These are phyloP conservation scores for Leishmania amazonensis DNA, from an alignment of 208 protist genomes.

Conservation along the genomic window DNA sequence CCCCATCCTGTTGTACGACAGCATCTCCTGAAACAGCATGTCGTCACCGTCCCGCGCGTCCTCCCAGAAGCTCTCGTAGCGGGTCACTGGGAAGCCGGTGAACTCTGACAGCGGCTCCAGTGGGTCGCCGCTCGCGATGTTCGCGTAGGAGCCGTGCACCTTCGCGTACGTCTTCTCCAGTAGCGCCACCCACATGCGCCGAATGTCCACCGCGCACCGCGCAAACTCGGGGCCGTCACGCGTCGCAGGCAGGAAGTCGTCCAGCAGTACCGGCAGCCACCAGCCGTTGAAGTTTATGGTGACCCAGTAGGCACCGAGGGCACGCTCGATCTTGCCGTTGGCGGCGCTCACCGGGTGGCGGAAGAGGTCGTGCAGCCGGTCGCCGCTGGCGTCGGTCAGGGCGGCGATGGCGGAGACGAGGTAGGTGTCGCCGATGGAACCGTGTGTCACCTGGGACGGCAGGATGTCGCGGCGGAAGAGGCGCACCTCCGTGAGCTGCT, in stretches of 20 bases:
- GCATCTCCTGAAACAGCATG: conserved; percentile 58
- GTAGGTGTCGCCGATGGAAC: conserved; percentile 81
- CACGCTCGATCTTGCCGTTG: conserved; percentile 55
- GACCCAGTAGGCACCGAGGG: conserved; percentile 76
- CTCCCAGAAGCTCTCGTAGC: conserved; percentile 65
- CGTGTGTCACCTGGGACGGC: conserved; percentile 71
- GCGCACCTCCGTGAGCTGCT: conserved; percentile 61
- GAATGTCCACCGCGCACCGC: conserved; percentile 55
- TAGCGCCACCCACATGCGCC: conserved; percentile 84
- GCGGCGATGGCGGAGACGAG: conserved; percentile 71
- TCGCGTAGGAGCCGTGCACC: conserved; percentile 78
- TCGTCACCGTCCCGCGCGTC: conserved; percentile 41
- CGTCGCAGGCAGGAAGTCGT: conserved; percentile 79
- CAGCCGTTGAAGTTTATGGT: conserved; percentile 84
- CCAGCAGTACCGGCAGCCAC: conserved; percentile 79
- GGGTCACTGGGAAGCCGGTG: conserved; percentile 76
- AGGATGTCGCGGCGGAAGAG: conserved; percentile 69
- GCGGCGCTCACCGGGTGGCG: conserved; percentile 61
- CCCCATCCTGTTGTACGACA: conserved; percentile 41
- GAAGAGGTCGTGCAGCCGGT: conserved; percentile 61
- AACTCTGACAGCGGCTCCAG: conserved; percentile 76
- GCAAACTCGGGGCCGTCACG: conserved; percentile 63
- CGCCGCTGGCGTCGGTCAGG: conserved; percentile 43
- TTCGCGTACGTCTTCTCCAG: conserved; percentile 92
- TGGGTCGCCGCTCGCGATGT: conserved; percentile 79